Percentiles rank a stretch among this genome's conserved stretches.
phyloP scores from a whole-genome alignment of 306 rosid species.

The Albizia julibrissin region DNA sequence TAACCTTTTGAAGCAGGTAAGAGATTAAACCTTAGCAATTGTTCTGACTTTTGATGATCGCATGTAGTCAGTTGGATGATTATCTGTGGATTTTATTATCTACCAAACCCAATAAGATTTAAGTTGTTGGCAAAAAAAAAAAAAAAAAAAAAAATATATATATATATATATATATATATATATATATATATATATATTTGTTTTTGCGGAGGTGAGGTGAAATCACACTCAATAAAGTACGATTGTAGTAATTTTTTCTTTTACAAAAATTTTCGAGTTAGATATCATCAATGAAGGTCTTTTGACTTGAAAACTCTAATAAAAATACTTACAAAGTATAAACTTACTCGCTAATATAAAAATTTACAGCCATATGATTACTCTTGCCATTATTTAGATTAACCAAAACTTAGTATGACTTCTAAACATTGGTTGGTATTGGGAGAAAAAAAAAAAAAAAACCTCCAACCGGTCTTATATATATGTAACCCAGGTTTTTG shows the following conservation, averaged over 20 bases:
- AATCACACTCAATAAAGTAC: not conserved
- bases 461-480: no score
- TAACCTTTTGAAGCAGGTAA: slow-evolving; percentile 34
- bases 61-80: slow-evolving; percentile 28
- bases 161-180: no score
- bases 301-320: not conserved
- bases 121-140: not conserved
- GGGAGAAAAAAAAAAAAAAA: no score
- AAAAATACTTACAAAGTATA: no score
- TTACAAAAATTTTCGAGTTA: no score
- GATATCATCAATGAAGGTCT: not conserved
- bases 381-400: not conserved
- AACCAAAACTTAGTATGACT: not conserved
- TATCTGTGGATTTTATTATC: slow-evolving; percentile 15
- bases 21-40: slow-evolving; percentile 32
- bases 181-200: no score
- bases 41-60: slow-evolving; percentile 38
- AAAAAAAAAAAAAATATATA: no score
- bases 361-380: no score
- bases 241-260: not conserved
- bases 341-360: not conserved
- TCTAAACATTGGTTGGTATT: no score
- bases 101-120: slow-evolving; percentile 29
- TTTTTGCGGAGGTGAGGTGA: not conserved
- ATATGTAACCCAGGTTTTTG: no score